Evolutionary conservation across 2,329 filamentous ascomycete genomes (phyloP), one percentile per base, ranked within the genome.

Genomic region (Diaporthe ilicicola): DNA sequence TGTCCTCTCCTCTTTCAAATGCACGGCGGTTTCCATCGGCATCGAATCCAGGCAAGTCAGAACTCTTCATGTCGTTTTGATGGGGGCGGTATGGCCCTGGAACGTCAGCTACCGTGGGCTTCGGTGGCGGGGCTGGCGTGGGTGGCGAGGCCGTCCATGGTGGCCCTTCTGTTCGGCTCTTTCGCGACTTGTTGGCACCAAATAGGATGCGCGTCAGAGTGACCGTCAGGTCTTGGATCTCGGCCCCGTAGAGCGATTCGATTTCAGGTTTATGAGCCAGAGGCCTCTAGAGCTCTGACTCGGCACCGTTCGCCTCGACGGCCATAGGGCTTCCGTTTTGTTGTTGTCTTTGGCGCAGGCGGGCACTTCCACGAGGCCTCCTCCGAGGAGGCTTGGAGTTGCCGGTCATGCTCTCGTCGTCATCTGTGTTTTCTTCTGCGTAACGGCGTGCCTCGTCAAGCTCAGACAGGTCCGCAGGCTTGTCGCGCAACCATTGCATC

Each of bases 401-500:
- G 34, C 81, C 76, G 72, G 82, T 84, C 79, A 83, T 84, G 68
- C 78, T 82, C 70, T 86, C 84, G 19, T 89, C 88, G 22, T 89
- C 87, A n/a, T 91, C 88, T 29, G 84, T 85, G 73, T 89, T 84
- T 59, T 88, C 84, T 71, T 85, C 84, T 29, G 84, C 85, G 74
- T 85, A 89, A 9, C 82, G 80, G 13, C 86, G 83, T n/a, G 88
- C 86, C 82, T 99, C 96, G 78, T 99, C 94, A 62, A 98, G 85
- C 76, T 97, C 93, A 53, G 87, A 91, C 69, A 97, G 86, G 77
- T 97, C 90, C 17, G 86, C 85, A 0, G 96, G 96, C 79, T 94
- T 92, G 82, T 92, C 91, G 75, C 96, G 90, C 76, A 99, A 84
- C 96, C 96, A 99, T 80, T 95, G 94, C 96, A 99, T 99, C 73